Base-by-base conservation (phyloP, 2,329 filamentous ascomycete genomes). In the Ceratocystis harringtonii region DNA sequence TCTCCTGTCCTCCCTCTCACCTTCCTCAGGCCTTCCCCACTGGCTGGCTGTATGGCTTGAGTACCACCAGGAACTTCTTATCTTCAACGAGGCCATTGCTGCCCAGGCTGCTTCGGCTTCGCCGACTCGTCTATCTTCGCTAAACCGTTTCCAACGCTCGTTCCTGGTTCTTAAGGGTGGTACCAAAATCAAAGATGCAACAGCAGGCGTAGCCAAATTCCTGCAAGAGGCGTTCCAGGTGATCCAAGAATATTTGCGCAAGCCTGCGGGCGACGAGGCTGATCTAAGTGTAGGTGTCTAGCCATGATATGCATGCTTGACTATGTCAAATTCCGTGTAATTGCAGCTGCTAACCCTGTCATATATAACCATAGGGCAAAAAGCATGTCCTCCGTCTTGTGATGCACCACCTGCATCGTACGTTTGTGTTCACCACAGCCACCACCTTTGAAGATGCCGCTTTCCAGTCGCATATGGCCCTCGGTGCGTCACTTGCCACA, bases 111-210 rank as follows among this genome's bases (percentile, higher is more conserved):
- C 70, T 15, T 75, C 77, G 62, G 77, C 78, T 61, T 76, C 76
- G 48, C 73, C 77, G 15, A 75, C 78, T 15, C 80, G 80, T 62
- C 73, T 84, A 4, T 81, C 80, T 5, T 76, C 77, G 1, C 74
- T 87, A 68, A 86, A 80, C 68, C 79, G 84, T 6, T 75, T 87
- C 6, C 83, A 87, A 71, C 77, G 84, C 66, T 86, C 84, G 1
- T 75, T 79, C 45, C 76, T 84, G 4, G 79, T 79, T 25, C 77
- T 78, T 61, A 78, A 79, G 17, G 79, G 85, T 19, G 78, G 81
- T 12, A 78, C 78, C 6, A 79, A 85, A 3, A 78, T 80, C 0
- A 84, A 82, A 68, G 84, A 87, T 69, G 82, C 84, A 0, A 87
- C 84, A 1, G 78, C 80, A 4, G 77, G 77, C 64, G 75, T 83